Evolutionary conservation across 139 green algal genomes (phyloP).

Genomic region (Volvox africanus): DNA sequence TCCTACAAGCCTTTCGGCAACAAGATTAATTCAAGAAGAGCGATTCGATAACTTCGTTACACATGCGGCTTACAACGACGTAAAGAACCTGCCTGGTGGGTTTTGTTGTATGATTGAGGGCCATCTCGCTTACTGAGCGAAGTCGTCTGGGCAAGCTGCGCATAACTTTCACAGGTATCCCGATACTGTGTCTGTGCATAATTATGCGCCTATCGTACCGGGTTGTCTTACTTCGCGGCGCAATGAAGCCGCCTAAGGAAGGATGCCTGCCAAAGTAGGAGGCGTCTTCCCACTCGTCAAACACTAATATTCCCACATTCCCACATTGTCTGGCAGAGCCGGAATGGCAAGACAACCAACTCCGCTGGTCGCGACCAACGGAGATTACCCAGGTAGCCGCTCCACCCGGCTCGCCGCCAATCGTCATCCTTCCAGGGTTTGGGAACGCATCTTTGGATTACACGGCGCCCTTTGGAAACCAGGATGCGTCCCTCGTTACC

Average conservation of each 20-base stretch:
- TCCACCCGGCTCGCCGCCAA: not conserved
- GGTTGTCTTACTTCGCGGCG: not conserved
- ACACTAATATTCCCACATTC: not conserved
- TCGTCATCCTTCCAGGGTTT: constrained; percentile 43
- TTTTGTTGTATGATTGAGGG: not conserved
- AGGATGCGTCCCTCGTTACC: constrained; percentile 2
- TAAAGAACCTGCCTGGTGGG: constrained; percentile 3
- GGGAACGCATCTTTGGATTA: constrained; percentile 38
- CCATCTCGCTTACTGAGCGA: not conserved
- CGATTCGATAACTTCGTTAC: not conserved
- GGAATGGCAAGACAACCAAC: constrained; percentile 18
- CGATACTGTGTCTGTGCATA: not conserved
- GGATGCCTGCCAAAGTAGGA: not conserved
- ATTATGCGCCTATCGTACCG: not conserved
- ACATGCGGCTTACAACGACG: not conserved
- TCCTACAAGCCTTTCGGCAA: not conserved
- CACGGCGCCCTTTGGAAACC: constrained; percentile 36
- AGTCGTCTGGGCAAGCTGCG: no score
- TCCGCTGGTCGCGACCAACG: not conserved
- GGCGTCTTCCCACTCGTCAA: not conserved
- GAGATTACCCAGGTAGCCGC: not conserved
- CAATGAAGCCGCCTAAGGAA: not conserved
- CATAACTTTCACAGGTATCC: no score
- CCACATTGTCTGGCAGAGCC: constrained; percentile 11
- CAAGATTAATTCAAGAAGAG: not conserved